phyloP scores from a whole-genome alignment of 2,329 filamentous ascomycete genomes.

The Truncatella angustata region DNA sequence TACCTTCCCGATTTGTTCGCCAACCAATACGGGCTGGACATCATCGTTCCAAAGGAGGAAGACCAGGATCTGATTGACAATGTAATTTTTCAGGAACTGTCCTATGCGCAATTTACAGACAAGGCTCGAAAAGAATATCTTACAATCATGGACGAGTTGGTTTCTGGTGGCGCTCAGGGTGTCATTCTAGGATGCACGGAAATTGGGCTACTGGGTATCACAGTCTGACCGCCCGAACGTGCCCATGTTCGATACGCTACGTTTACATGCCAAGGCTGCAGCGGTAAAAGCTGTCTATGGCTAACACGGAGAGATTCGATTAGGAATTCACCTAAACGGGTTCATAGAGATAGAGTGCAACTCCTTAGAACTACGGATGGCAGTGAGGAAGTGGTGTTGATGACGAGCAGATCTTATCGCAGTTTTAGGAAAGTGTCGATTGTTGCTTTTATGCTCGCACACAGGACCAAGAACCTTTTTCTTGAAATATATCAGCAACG shows the following conservation, averaged over 20 bases:
- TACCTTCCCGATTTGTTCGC: conserved; percentile 18
- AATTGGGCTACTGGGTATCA: conserved; percentile 16
- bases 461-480: too few species aligned
- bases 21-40: conserved; percentile 17
- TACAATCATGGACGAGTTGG: conserved; percentile 15
- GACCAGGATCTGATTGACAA: not conserved
- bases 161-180: conserved; percentile 17
- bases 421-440: too few species aligned
- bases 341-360: too few species aligned
- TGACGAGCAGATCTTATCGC: too few species aligned
- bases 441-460: too few species aligned
- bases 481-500: too few species aligned
- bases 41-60: conserved; percentile 14
- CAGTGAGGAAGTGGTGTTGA: too few species aligned
- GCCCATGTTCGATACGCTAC: not conserved
- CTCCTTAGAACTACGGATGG: too few species aligned
- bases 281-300: not conserved
- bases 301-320: not conserved
- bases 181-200: conserved; percentile 24
- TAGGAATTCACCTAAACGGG: too few species aligned
- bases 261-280: not conserved
- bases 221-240: not conserved
- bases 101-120: conserved; percentile 6
- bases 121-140: conserved; percentile 15
- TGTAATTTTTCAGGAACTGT: not conserved